These are phyloP conservation scores for Pseudofabraea citricarpa DNA, from an alignment of 2,329 filamentous ascomycete species.

Conservation along the genomic window DNA sequence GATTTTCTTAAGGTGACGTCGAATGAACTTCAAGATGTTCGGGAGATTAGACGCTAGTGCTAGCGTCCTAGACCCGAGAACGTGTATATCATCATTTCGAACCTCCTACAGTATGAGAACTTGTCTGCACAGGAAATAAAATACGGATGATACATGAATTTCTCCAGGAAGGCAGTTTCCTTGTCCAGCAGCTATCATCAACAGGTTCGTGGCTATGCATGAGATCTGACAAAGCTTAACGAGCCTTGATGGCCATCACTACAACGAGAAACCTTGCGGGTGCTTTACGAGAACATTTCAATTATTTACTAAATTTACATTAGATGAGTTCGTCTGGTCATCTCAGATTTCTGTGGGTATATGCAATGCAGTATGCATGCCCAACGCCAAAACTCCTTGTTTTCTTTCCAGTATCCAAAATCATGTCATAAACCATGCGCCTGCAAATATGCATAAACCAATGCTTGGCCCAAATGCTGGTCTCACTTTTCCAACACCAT, in stretches of 20 bases:
- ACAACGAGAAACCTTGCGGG: too few relatives aligned
- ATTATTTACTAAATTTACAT: not conserved
- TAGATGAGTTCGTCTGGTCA: not conserved
- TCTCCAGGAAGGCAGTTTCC: too few relatives aligned
- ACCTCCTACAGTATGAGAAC: too few relatives aligned
- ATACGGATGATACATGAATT: too few relatives aligned
- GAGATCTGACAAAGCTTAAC: too few relatives aligned
- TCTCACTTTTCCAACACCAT: slow-evolving; percentile 6
- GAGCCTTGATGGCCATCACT: too few relatives aligned
- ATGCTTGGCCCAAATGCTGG: slow-evolving; percentile 6
- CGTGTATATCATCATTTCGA: not conserved
- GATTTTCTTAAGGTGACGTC: slow-evolving; percentile 1
- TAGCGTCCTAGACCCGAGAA: not conserved
- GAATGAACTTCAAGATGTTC: too few relatives aligned
- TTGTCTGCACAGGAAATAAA: too few relatives aligned
- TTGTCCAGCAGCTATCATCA: too few relatives aligned
- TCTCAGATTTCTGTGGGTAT: slow-evolving; percentile 10
- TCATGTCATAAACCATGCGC: slow-evolving; percentile 11
- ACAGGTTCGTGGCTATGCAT: too few relatives aligned
- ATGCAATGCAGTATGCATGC: slow-evolving; percentile 5
- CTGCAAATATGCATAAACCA: slow-evolving; percentile 7
- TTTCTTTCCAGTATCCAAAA: slow-evolving; percentile 1
- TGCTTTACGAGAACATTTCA: too few relatives aligned
- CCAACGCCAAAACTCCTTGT: slow-evolving; percentile 4
- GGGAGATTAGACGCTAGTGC: not conserved